Base-by-base conservation (phyloP, 2,329 filamentous ascomycete species). In the Hypoxylon sp. region DNA sequence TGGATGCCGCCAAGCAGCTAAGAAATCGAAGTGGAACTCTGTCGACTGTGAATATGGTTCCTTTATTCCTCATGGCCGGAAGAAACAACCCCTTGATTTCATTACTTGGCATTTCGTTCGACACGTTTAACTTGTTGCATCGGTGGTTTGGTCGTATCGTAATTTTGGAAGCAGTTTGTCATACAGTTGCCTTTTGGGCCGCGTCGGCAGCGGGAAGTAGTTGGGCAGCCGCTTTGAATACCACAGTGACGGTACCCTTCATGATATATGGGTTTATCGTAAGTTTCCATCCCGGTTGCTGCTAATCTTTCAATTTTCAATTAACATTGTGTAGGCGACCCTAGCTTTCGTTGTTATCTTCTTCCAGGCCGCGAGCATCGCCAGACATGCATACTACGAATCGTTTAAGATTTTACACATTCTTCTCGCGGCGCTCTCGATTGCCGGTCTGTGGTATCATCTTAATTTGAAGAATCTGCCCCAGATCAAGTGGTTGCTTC, bases 111-210 rank as follows among this genome's bases (percentile, higher is more conserved):
- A 89, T 94, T 70, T 92, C 91, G 3, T 95, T 94, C 78, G 92
- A 95, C 79, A 93, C 91, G 0, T 94, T 92, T 84, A 95, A 94
- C 81, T 81, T 95, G 68, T 84, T 94, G 64, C 92, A 95, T 80
- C 88, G 92, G 68, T 94, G 92, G 92, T 87, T 94, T 70, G 92
- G 92, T 73, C 89, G 92, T 42, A 92, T 94, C 66, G 91, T 92
- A 26, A 85, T 91, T 17, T 80, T 93, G 13, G 91, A 95, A 78
- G 85, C 89, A 9, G 72, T 94, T 44, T 83, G 86, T 31, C 92
- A 94, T 80, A 88, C 87, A 1, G 76, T 88, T 42, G 86, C 90
- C 56, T 93, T 84, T 80, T 84, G 88, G 68, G 80, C 82, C 19
- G 79, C 81, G 10, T 80, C 78, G 19, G 82, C 81, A 9, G 54